Conservation (phyloP, 2,329 filamentous ascomycete species). For the Colletotrichum sublineola region DNA sequence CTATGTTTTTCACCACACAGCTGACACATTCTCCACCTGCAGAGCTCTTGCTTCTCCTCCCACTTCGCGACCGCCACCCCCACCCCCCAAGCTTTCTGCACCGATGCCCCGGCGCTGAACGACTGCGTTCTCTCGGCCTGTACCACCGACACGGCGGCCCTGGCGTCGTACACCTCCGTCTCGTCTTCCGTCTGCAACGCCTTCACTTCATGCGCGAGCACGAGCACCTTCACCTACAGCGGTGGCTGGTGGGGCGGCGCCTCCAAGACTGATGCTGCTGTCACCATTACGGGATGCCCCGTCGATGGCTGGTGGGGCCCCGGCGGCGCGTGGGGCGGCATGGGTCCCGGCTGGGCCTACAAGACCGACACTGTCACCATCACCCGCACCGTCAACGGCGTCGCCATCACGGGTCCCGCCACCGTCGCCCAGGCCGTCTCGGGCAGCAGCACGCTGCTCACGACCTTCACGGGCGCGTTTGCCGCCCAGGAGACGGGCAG, state of each 20-base stretch:
- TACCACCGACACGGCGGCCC: constrained; percentile 42
- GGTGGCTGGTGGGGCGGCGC: constrained; percentile 40
- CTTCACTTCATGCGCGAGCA: constrained; percentile 43
- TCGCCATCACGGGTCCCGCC: constrained; percentile 26
- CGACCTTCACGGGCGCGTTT: constrained; percentile 42
- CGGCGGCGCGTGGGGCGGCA: constrained; percentile 42
- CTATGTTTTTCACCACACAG: not conserved
- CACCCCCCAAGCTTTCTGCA: constrained; percentile 45
- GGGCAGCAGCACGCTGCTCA: constrained; percentile 44
- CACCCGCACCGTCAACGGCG: constrained; percentile 29
- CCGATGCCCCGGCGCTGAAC: constrained; percentile 36
- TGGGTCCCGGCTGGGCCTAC: constrained; percentile 44
- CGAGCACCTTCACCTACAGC: constrained; percentile 47
- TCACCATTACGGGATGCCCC: constrained; percentile 47
- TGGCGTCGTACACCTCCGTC: constrained; percentile 43
- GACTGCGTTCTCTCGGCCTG: constrained; percentile 45
- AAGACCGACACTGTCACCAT: constrained; percentile 45
- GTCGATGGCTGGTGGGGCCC: constrained; percentile 46
- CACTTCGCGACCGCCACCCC: constrained; percentile 46
- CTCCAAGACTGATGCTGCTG: constrained; percentile 41
- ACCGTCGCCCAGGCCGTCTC: constrained; percentile 36
- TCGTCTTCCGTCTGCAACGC: constrained; percentile 45
- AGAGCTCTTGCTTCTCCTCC: constrained; percentile 46
- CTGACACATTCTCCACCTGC: not conserved
- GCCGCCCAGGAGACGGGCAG: constrained; percentile 38